Base-by-base conservation (phyloP, 139 green algal species). In the Trebouxia sp. region DNA sequence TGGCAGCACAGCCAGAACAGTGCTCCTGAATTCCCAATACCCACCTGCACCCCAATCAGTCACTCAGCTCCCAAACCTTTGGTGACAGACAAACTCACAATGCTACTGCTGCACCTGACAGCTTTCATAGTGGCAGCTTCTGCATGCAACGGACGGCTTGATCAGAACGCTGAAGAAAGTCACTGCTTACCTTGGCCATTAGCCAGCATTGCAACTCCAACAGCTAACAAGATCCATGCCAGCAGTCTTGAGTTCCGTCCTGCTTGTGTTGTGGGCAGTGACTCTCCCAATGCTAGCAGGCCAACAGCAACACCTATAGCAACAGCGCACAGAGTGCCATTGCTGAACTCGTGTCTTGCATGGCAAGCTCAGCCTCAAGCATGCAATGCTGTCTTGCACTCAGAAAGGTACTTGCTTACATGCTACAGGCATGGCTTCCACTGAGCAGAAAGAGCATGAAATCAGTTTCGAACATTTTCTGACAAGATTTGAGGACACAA, bases 281-380 rank as follows among this genome's bases (percentile, higher is more conserved):
- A 37, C 80, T 97, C 94, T 6, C 87, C 88, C 75, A 97, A 84
- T 0, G 87, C 94, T 38, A 94, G 22, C 76, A 97, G 65, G 0
- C 94, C 93, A 9, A 93, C 86, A 14, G 89, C 17, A 42, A 95
- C 93, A 22, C 86, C 88, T 84, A 83, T 42, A 78, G n/a, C n/a
- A 38, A 55, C 3, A 9, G 41, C 26, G 45, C 26, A 67, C 15
- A 4, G 20, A 32, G 15, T 72, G 6, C 30, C 10, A 41, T n/a
- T 39, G 3, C 10, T 42, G 26, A n/a, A 47, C 22, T n/a, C 6
- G 9, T 42, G 32, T 15, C 48, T 56, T 12, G 14, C 12, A 56
- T 12, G 48, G 48, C 48, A 15, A 3, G 20, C 5, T 17, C 50
- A 58, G 26, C 50, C 2, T 28, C 50, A 58, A 22, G 50, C 20